Percentiles rank a stretch among this genome's conserved stretches.
These are phyloP conservation scores for Penicillium sp. DNA, from an alignment of 2,329 filamentous ascomycete genomes.

Conservation along the genomic window DNA sequence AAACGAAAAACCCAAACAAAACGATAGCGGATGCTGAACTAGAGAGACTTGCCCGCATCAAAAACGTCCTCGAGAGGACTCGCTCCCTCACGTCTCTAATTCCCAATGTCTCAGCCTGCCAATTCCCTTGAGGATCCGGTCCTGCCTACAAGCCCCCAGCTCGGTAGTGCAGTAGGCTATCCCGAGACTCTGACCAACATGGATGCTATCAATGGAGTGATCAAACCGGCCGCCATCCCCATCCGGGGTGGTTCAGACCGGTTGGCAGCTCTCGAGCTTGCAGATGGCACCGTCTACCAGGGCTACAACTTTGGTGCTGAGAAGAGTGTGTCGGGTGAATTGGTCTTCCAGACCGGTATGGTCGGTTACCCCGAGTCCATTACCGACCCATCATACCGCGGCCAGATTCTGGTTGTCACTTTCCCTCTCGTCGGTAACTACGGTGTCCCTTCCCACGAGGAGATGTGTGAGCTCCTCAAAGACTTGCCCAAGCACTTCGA, in stretches of 20 bases:
- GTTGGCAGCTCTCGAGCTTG: slow-evolving; percentile 81
- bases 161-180: slow-evolving; percentile 41
- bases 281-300: slow-evolving; percentile 86
- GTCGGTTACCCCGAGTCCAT: slow-evolving; percentile 96
- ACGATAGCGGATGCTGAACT: slow-evolving; percentile 37
- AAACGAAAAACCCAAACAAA: not conserved
- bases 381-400: slow-evolving; percentile 81
- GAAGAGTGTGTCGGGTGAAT: slow-evolving; percentile 90
- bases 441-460: slow-evolving; percentile 84
- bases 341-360: slow-evolving; percentile 99
- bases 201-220: slow-evolving; percentile 35
- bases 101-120: slow-evolving; percentile 32
- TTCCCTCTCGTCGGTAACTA: slow-evolving; percentile 97
- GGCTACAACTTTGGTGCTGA: slow-evolving; percentile 95
- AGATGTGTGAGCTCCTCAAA: slow-evolving; percentile 76
- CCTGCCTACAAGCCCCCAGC: slow-evolving; percentile 40
- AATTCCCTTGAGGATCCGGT: slow-evolving; percentile 29
- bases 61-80: slow-evolving; percentile 41
- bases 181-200: slow-evolving; percentile 32
- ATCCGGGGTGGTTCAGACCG: slow-evolving; percentile 53
- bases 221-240: slow-evolving; percentile 60
- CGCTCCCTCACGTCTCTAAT: slow-evolving; percentile 25
- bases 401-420: slow-evolving; percentile 94
- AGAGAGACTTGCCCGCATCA: slow-evolving; percentile 31
- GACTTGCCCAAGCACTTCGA: slow-evolving; percentile 92